Evolutionary conservation across 495 filamentous ascomycete genomes (phyloP).

Genomic region (Podospora conica): DNA sequence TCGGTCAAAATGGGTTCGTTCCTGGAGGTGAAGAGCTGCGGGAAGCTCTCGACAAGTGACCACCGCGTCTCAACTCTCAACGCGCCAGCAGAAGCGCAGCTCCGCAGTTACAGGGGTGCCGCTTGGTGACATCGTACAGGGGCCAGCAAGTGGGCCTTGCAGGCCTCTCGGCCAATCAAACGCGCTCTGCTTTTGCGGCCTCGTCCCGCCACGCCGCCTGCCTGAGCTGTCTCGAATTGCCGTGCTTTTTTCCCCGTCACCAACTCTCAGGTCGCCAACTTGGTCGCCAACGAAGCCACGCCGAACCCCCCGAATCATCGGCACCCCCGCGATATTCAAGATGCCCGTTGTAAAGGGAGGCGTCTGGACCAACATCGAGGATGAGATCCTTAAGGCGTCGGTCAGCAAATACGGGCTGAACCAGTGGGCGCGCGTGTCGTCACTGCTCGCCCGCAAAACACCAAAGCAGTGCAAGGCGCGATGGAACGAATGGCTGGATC

Average conservation of each 20-base stretch:
- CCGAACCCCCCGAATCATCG: not conserved
- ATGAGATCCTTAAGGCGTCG: constrained; percentile 94
- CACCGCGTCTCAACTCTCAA: not conserved
- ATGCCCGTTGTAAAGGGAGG: constrained; percentile 99
- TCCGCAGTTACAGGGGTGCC: no score
- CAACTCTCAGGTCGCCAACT: not conserved
- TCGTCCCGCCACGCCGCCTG: not conserved
- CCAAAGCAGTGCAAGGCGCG: constrained; percentile 98
- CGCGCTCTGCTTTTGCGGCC: not conserved
- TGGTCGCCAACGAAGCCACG: not conserved
- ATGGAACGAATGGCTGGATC: constrained; percentile 98
- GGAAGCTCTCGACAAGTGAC: not conserved
- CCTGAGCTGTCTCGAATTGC: not conserved
- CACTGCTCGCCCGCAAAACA: constrained; percentile 92
- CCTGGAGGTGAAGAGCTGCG: not conserved
- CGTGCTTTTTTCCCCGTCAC: not conserved
- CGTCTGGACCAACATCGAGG: constrained; percentile 75
- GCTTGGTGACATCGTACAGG: not conserved
- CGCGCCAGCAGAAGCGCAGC: not conserved
- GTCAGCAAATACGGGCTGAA: constrained; percentile 97
- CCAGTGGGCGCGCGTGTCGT: constrained; percentile 98
- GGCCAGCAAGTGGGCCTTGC: not conserved
- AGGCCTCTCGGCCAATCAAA: not conserved
- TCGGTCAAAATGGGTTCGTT: not conserved
- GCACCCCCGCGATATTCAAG: constrained; percentile 24